Percentiles rank a stretch among this genome's conserved stretches.
Evolutionary conservation across 345 rosid genomes (phyloP).

Genomic region (Gossypium mustelinum): DNA sequence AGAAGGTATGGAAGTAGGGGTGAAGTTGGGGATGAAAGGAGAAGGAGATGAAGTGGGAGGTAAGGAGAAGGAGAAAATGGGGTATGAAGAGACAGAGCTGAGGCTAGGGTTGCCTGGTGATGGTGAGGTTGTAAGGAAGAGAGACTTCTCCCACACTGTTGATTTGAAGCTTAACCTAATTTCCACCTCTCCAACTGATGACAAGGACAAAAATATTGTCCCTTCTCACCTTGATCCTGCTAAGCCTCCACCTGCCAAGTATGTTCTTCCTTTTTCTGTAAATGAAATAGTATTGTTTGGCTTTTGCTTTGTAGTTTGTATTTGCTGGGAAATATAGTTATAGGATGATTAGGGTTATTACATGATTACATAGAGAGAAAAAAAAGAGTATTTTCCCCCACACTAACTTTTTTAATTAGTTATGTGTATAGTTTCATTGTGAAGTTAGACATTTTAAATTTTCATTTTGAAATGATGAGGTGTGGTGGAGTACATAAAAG

Average conservation of each 20-base stretch:
- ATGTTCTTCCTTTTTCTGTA: neutral
- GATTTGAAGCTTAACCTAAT: constrained; percentile 74
- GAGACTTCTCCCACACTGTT: constrained; percentile 68
- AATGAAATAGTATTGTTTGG: neutral
- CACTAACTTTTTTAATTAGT: neutral
- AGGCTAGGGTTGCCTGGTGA: constrained; percentile 69
- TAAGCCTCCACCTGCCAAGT: constrained; percentile 71
- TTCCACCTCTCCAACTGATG: constrained; percentile 17
- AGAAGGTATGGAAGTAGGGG: constrained; percentile 28
- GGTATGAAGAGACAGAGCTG: constrained; percentile 66
- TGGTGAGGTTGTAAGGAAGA: constrained; percentile 47
- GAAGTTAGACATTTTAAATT: too few relatives aligned
- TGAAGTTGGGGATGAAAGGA: constrained; percentile 14
- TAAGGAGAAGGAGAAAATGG: constrained; percentile 32
- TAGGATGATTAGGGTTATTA: neutral
- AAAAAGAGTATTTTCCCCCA: neutral
- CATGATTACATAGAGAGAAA: neutral
- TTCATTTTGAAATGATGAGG: neutral
- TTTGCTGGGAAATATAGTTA: neutral
- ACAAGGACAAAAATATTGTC: constrained; percentile 27
- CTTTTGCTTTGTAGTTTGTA: neutral
- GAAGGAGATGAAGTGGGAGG: constrained; percentile 13
- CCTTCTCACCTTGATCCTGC: constrained; percentile 46
- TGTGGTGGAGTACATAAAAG: neutral
- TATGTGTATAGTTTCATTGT: too few relatives aligned